phyloP scores from a whole-genome alignment of 2,329 filamentous ascomycete species.

The Cladosporium sp. region DNA sequence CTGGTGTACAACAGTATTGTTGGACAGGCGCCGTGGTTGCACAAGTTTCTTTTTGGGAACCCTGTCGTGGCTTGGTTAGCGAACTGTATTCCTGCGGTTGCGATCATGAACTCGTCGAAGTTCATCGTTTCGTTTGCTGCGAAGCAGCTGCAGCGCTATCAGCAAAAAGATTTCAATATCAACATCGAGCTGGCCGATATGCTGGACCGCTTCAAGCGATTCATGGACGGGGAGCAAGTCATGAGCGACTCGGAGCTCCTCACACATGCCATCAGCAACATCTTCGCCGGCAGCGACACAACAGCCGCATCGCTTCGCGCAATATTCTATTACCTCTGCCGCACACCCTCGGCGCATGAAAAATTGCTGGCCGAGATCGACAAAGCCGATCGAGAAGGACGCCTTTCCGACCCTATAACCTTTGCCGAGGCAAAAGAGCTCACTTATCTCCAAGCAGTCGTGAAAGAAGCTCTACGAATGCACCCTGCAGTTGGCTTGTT shows the following conservation, averaged over 20 bases:
- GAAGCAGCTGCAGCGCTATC: constrained; percentile 19
- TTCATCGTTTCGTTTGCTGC: constrained; percentile 23
- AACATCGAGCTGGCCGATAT: constrained; percentile 18
- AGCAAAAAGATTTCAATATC: constrained; percentile 17
- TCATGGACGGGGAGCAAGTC: constrained; percentile 21
- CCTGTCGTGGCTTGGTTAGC: constrained; percentile 15
- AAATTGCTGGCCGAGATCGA: constrained; percentile 39
- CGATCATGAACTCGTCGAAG: constrained; percentile 19
- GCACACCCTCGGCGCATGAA: constrained; percentile 28
- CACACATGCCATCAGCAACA: constrained; percentile 43
- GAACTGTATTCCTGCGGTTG: constrained; percentile 17
- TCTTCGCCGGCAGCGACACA: constrained; percentile 36
- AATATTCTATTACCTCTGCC: constrained; percentile 36
- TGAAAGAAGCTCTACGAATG: constrained; percentile 32
- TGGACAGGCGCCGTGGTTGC: constrained; percentile 20
- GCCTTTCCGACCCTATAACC: constrained; percentile 21
- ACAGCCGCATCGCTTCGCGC: constrained; percentile 38
- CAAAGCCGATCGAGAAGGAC: constrained; percentile 21
- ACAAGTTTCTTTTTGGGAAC: constrained; percentile 22
- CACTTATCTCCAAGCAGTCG: constrained; percentile 26
- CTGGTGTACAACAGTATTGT: constrained; percentile 22
- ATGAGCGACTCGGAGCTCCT: constrained; percentile 20
- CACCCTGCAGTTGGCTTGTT: constrained; percentile 33
- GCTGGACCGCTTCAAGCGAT: constrained; percentile 22
- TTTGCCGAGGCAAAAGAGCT: constrained; percentile 25